Base-by-base conservation (phyloP, 805 yeast genomes). In the Teunomyces pallodes region DNA sequence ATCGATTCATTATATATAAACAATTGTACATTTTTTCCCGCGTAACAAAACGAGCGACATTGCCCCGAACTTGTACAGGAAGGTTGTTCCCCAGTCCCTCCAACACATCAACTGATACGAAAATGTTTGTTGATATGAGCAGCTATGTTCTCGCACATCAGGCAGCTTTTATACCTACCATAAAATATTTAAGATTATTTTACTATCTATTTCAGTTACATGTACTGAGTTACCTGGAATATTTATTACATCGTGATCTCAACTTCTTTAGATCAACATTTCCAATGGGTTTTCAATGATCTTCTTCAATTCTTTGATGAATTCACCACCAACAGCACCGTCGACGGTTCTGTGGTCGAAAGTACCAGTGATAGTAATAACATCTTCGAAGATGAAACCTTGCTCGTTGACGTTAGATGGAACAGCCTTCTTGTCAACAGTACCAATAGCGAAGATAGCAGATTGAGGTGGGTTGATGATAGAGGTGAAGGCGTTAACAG, bases 401-500 rank as follows among this genome's bases (percentile, higher is more conserved):
- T 84, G 83, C 69, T 90, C 96, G 64, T 89, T 83, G 56, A 88
- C 86, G 57, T 85, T 84, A 64, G 95, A 97, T 67, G 92, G 96
- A 54, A 94, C 86, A 48, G 98, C 96, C 65, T 83, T 86, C 77
- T 89, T 90, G 69, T 87, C 90, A 52, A 86, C 84, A 33, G 99
- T 92, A 62, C 97, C 96, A 59, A 94, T 81, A 53, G 99, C 99
- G 61, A 94, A 74, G 63, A 94, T 94, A 44, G 96, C 84, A 45
- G 91, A 80, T 75, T 92, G 99, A 46, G 99, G 99, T 54, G 97
- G 98, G 82, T 94, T 94, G 70, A 94, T 85, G 72, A 94, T 94
- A 32, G 99, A 92, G 28, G 99, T 92, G 83, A 94, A 94, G 67
- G 86, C 64, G 55, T 83, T 79, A 42, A 92, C 97, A 47, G 99